Base-by-base conservation (phyloP, 2,329 filamentous ascomycete genomes). In the Penicillium sclerotiorum region DNA sequence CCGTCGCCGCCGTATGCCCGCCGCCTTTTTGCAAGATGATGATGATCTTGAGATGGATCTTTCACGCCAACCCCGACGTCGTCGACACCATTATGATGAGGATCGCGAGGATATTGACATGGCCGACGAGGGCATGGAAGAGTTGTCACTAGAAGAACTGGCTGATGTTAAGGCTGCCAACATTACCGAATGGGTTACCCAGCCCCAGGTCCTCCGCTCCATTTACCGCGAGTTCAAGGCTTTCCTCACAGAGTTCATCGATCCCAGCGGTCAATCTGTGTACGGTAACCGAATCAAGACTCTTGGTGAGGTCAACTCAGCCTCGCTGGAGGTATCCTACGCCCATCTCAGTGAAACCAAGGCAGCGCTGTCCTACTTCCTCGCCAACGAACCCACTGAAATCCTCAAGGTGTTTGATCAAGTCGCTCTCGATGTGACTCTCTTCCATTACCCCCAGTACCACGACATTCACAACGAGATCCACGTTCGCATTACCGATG, bases 391-490 rank as follows among this genome's bases (percentile, higher is more conserved):
- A 1, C 94, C 94, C 0, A 84, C 89, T n/a, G 93, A 96, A 71
- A 89, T 97, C 67, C 82, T 99, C 53, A 94, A 94, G 70, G 87
- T 99, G 41, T 97, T 99, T 65, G 94, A 99, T 62, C 87, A 95
- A 58, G 93, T 96, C 4, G 93, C 94, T 49, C 93, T 99, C 84
- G 94, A 99, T 56, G 92, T 95, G 30, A 93, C 95, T 5, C 83
- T 97, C 18, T 85, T 97, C 47, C 91, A 97, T 71, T 99, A 97
- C 73, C 93, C 92, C 1, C 92, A 97, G 71, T 99, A 99, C 70
- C 91, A 96, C 70, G 89, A 91, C 55, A 99, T 99, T 63, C 94
- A 97, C 72, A 89, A 91, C 22, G 94, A 99, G 71, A 96, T 99
- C 45, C 94, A 99, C 68, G 93, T 99, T 47, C 91, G 94, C 53